Percentiles rank a stretch among this genome's conserved stretches.
Evolutionary conservation across 2,329 filamentous ascomycete species (phyloP).

Genomic region (Xylaria multiplex): DNA sequence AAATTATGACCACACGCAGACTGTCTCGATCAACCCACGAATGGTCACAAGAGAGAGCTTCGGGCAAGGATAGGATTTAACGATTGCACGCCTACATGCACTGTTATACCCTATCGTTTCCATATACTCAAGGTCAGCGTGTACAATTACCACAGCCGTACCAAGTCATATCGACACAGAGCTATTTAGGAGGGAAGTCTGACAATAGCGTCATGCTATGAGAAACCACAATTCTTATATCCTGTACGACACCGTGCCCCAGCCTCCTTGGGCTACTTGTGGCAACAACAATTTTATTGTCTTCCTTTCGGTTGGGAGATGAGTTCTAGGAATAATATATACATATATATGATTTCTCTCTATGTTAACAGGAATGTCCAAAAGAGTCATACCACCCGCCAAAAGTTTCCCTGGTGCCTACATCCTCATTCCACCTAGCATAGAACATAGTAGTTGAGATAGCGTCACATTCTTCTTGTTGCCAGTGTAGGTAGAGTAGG

Average conservation of each 20-base stretch:
- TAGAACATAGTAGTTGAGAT: not conserved
- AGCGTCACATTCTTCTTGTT: no score
- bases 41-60: constrained; percentile 5
- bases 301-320: not conserved
- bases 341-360: no score
- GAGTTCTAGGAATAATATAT: not conserved
- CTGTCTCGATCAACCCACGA: not conserved
- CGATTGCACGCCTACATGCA: constrained; percentile 4
- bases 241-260: not conserved
- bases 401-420: not conserved
- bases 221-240: not conserved
- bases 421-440: not conserved
- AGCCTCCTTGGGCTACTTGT: not conserved
- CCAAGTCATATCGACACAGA: not conserved
- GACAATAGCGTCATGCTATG: not conserved
- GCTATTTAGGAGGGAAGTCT: not conserved
- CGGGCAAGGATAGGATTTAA: constrained; percentile 12
- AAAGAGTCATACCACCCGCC: not conserved
- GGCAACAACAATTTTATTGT: no score
- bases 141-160: not conserved
- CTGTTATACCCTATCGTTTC: not conserved
- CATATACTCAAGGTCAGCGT: no score
- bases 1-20: constrained; percentile 1
- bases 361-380: not conserved
- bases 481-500: no score